Conservation (phyloP, 1,284 basidiomycete genomes). For the Austropuccinia psidii region DNA sequence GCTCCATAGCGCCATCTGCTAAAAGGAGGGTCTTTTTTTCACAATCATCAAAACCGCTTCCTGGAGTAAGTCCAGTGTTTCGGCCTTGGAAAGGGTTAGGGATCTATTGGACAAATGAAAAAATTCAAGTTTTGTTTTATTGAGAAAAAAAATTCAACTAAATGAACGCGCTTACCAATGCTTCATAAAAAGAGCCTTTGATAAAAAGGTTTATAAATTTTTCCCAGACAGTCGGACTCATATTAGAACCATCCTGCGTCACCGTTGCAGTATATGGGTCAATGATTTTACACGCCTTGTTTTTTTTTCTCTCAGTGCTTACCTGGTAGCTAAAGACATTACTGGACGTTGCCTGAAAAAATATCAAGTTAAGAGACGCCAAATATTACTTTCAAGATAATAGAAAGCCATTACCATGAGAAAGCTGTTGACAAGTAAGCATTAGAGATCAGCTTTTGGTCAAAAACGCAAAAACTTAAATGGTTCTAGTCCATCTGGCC, state of each 20-base stretch:
- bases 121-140: neutral
- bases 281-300: neutral
- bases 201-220: conserved; percentile 17
- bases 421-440: no score
- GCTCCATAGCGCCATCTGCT: conserved; percentile 29
- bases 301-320: neutral
- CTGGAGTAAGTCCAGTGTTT: neutral
- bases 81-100: conserved; percentile 31
- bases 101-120: conserved; percentile 2
- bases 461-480: no score
- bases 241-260: conserved; percentile 23
- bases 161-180: conserved; percentile 1
- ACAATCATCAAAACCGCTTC: conserved; percentile 6
- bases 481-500: no score
- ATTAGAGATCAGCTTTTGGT: no score
- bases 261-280: neutral
- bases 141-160: neutral
- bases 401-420: no score
- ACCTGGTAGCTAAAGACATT: conserved; percentile 35
- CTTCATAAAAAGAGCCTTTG: conserved; percentile 30
- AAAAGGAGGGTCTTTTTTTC: conserved; percentile 15
- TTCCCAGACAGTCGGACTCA: conserved; percentile 8
- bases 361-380: neutral
- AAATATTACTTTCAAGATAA: no score
- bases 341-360: conserved; percentile 9